phyloP scores from a whole-genome alignment of 2,329 filamentous ascomycete genomes.

The Ophiocordyceps camponoti-leonardi region DNA sequence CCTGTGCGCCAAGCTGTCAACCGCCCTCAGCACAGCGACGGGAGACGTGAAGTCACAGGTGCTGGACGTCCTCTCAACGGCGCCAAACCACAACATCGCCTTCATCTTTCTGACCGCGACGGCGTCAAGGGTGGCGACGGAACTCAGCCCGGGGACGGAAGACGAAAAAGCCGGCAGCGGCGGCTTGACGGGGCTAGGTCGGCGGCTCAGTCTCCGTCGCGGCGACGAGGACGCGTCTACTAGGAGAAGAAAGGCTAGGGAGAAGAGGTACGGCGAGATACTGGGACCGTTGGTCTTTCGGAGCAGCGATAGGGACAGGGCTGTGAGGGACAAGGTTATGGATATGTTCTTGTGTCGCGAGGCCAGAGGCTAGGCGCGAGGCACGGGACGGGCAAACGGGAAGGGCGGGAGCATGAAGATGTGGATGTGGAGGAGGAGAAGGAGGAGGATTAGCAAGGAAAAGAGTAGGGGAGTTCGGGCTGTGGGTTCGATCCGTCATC shows the following conservation, averaged over 20 bases:
- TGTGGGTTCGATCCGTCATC: no score
- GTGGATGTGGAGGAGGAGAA: neutral
- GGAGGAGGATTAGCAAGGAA: no score
- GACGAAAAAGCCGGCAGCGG: slow-evolving; percentile 5
- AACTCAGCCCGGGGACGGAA: slow-evolving; percentile 23
- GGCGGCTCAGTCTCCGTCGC: slow-evolving; percentile 29
- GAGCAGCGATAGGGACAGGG: slow-evolving; percentile 34
- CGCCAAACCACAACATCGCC: slow-evolving; percentile 68
- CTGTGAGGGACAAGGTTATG: slow-evolving; percentile 46
- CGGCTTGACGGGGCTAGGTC: slow-evolving; percentile 15
- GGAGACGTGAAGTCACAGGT: slow-evolving; percentile 31
- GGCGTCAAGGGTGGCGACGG: slow-evolving; percentile 35
- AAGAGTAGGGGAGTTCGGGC: no score
- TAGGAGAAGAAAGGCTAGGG: slow-evolving; percentile 36
- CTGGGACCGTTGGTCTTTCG: slow-evolving; percentile 50
- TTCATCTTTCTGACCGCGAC: slow-evolving; percentile 79
- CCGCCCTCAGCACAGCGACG: slow-evolving; percentile 22
- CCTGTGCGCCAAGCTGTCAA: slow-evolving; percentile 54
- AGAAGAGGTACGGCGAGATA: slow-evolving; percentile 44
- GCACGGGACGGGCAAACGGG: neutral
- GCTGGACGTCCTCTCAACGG: slow-evolving; percentile 55
- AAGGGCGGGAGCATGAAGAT: neutral
- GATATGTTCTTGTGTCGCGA: slow-evolving; percentile 43
- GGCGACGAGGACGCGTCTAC: slow-evolving; percentile 11
- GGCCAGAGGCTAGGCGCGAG: slow-evolving; percentile 12